Evolutionary conservation across 805 yeast genomes (phyloP).

Genomic region (Helenozyma baotianmanensis): DNA sequence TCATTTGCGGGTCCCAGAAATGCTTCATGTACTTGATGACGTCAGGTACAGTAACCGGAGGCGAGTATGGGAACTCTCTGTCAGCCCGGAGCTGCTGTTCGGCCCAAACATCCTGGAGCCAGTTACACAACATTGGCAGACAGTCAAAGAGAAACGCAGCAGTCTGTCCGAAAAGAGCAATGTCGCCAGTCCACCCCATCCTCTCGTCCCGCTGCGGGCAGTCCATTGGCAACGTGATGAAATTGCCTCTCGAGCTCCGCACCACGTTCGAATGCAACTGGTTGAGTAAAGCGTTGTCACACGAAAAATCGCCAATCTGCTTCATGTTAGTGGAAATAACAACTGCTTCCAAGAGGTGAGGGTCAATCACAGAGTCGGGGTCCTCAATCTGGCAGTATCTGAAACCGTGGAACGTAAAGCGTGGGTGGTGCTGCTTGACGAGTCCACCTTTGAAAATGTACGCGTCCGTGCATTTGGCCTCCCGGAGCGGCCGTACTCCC

Average conservation of each 20-base stretch:
- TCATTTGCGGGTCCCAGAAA: not conserved
- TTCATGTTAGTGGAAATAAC: conserved; percentile 16
- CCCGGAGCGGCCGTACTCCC: conserved; percentile 18
- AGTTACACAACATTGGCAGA: conserved; percentile 13
- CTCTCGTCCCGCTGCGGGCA: conserved; percentile 25
- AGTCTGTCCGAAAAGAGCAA: conserved; percentile 19
- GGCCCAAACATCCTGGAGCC: conserved; percentile 16
- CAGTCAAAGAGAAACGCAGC: conserved; percentile 18
- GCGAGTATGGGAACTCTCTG: conserved; percentile 11
- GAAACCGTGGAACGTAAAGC: conserved; percentile 21
- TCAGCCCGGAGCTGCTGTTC: conserved; percentile 10
- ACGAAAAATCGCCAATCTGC: conserved; percentile 14
- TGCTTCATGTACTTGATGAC: conserved; percentile 10
- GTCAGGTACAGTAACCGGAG: conserved; percentile 16
- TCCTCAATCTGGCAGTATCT: conserved; percentile 17
- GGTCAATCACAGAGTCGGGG: conserved; percentile 10
- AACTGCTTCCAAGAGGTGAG: conserved; percentile 4
- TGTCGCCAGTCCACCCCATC: conserved; percentile 24
- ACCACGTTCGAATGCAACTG: conserved; percentile 13
- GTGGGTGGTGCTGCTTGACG: conserved; percentile 14
- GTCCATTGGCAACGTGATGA: conserved; percentile 20
- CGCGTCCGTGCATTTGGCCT: conserved; percentile 15
- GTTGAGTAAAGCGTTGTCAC: conserved; percentile 14
- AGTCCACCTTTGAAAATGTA: conserved; percentile 17
- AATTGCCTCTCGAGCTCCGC: conserved; percentile 19